Base-by-base conservation (phyloP, 1,284 basidiomycete species). In the Vanrija pseudolonga region DNA sequence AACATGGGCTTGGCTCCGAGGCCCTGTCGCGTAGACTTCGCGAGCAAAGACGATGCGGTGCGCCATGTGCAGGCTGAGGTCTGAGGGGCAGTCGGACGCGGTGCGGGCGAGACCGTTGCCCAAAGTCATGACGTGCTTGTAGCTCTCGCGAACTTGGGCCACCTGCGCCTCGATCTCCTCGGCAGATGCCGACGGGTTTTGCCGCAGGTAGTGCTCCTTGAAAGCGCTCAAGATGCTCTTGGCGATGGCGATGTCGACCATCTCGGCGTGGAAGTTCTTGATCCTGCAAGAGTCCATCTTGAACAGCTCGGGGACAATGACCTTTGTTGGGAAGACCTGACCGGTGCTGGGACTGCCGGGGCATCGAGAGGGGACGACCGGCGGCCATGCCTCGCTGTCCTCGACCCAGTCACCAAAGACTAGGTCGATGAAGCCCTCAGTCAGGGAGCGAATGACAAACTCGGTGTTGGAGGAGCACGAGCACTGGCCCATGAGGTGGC, bases 231-330 rank as follows among this genome's bases (percentile, higher is more conserved):
- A 42, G 63, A 90, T 83, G 83, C 90, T 86, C 77, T 87, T 88
- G 50, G 90, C 77, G 40, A 86, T 83, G 14, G 84, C 84, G 45
- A 87, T 79, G 67, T 95, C 90, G 42, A 85, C 81, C 0, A 85
- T 84, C 57, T 94, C 90, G 50, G 83, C 79, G 64, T 69, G 55
- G 56, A 71, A 83, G 37, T 82, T 81, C 48, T 82, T 78, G 28
- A 96, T 79, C 23, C 92, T 84, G 44, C 83, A 79, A 50, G 83
- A 83, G 77, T 95, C 92, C 61, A 94, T 85, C 72, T 88, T 87
- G 32, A 89, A 80, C 4, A 89, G 89, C 78, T 95, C 92, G 19
- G 91, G 90, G 2, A 72, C 46, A 4, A 56, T 44, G 7, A 66
- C 53, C 44, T 60, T 60, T 20, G 51, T 32, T 2, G 56, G 70